Percentiles rank a stretch among this genome's conserved stretches.
These are phyloP conservation scores for Craterostigma plantagineum DNA, from an alignment of 257 asterid genomes.

Conservation along the genomic window DNA sequence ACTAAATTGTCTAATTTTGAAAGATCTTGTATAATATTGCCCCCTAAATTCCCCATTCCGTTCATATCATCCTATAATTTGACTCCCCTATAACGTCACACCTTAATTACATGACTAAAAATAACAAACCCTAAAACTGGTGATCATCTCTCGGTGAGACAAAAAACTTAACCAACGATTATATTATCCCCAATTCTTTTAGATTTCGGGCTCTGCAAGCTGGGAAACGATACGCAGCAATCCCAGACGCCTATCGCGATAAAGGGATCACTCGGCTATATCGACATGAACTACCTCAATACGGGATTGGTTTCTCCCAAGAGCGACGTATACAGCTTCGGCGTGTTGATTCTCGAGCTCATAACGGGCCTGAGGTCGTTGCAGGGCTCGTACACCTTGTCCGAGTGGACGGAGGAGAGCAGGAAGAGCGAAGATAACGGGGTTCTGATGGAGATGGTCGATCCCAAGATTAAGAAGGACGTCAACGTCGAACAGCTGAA, in stretches of 20 bases:
- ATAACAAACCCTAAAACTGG: no score
- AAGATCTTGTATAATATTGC: no score
- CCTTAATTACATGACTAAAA: no score
- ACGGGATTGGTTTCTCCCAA: constrained; percentile 51
- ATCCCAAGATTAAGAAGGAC: constrained; percentile 27
- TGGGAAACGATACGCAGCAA: constrained; percentile 29
- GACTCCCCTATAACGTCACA: no score
- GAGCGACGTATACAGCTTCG: constrained; percentile 71
- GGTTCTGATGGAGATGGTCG: constrained; percentile 27
- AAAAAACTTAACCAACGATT: no score
- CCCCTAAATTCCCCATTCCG: no score
- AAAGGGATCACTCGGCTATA: constrained; percentile 63
- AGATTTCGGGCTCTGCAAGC: constrained; percentile 61
- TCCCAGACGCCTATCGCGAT: constrained; percentile 38
- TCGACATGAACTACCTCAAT: constrained; percentile 38
- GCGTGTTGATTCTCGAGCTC: constrained; percentile 50
- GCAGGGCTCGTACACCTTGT: constrained; percentile 52
- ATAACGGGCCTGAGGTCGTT: constrained; percentile 47
- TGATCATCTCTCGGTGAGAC: no score
- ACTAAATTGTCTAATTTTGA: no score
- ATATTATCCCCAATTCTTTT: no score
- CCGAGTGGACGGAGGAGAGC: constrained; percentile 55
- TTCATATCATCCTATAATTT: no score
- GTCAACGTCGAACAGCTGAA: constrained; percentile 30
- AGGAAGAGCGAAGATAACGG: constrained; percentile 25